phyloP scores from a whole-genome alignment of 371 early-diverging fungal genomes.

The Caulochytrium protostelioides region DNA sequence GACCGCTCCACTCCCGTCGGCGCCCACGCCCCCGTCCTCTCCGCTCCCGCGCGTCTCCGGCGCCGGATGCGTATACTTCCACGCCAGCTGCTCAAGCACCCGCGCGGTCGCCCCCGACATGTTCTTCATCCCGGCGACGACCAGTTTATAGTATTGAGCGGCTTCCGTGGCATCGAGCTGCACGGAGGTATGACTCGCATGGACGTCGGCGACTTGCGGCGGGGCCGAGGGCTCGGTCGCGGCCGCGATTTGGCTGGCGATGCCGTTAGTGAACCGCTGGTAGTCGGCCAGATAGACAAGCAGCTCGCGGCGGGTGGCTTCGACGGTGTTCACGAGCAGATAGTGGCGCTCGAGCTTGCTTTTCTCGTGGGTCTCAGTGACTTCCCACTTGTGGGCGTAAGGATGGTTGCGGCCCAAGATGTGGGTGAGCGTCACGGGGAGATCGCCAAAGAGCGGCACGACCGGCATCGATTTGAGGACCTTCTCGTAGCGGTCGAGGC shows the following conservation, averaged over 20 bases:
- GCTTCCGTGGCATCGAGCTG: constrained; percentile 3
- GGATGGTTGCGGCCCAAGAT: constrained; percentile 16
- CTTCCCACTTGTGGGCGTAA: constrained; percentile 7
- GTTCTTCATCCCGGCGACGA: too few relatives aligned
- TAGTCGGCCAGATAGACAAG: too few relatives aligned
- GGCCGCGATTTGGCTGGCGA: constrained; percentile 8
- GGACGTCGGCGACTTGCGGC: constrained; percentile 2
- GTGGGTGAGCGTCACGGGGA: constrained; percentile 9
- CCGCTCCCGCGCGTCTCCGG: too few relatives aligned
- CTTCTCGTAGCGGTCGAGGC: constrained; percentile 16
- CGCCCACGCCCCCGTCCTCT: too few relatives aligned
- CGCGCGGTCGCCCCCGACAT: too few relatives aligned
- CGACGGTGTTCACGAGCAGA: too few relatives aligned
- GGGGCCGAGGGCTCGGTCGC: constrained; percentile 16
- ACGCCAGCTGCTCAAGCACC: not conserved
- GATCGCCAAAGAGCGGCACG: constrained; percentile 24
- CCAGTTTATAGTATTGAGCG: not conserved
- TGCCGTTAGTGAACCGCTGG: too few relatives aligned
- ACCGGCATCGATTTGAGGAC: constrained; percentile 16
- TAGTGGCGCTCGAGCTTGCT: too few relatives aligned
- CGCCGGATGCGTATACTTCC: not conserved
- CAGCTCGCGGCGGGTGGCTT: too few relatives aligned
- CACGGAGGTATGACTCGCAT: not conserved
- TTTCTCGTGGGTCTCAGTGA: constrained; percentile 1
- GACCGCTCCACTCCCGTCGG: too few relatives aligned